Percentiles rank a stretch among this genome's conserved stretches.
These are phyloP conservation scores for Trichoderma gracile DNA, from an alignment of 2,329 filamentous ascomycete species.

Conservation along the genomic window DNA sequence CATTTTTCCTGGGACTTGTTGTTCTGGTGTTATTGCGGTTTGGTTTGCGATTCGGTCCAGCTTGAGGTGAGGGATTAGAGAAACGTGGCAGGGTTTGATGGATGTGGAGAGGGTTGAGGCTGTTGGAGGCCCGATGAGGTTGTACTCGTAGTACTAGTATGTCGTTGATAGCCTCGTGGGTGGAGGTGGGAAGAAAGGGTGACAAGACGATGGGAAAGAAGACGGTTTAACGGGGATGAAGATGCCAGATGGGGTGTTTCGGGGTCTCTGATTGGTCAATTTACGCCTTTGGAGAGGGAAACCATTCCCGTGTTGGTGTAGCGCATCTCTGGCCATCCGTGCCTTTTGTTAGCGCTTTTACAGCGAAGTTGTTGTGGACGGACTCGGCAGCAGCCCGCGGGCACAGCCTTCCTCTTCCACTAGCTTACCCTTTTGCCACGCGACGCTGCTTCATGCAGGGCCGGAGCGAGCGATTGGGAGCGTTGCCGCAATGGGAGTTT, in stretches of 20 bases:
- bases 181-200: background rate
- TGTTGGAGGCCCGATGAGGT: no score
- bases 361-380: background rate
- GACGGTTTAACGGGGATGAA: background rate
- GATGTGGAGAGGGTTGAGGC: no score
- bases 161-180: constrained; percentile 11
- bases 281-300: background rate
- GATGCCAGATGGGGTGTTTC: background rate
- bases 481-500: constrained; percentile 1
- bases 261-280: background rate
- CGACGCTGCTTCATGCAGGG: constrained; percentile 5
- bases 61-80: background rate
- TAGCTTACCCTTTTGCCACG: background rate
- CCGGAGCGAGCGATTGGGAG: constrained; percentile 3
- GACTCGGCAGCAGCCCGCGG: background rate
- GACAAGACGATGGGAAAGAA: background rate
- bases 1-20: background rate
- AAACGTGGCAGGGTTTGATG: background rate
- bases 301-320: background rate
- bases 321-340: background rate
- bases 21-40: background rate
- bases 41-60: background rate
- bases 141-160: background rate
- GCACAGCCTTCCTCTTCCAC: constrained; percentile 2
- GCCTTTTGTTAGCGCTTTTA: background rate